Conservation (phyloP, 169 alveolate genomes). For the Babesia bovis region DNA sequence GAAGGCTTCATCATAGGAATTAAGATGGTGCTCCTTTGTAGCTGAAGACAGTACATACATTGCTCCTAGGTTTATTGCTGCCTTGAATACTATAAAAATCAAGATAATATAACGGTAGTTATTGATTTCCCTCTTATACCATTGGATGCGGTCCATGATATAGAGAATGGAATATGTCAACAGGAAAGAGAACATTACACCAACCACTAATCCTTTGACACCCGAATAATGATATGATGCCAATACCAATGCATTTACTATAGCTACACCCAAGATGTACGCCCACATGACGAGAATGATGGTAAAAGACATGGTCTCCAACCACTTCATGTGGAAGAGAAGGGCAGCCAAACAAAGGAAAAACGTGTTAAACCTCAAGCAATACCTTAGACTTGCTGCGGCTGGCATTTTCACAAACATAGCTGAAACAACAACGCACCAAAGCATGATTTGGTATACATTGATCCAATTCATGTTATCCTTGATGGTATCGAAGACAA, state of each 20-base stretch:
- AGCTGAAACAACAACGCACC: constrained; percentile 7
- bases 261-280: constrained; percentile 8
- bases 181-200: constrained; percentile 30
- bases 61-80: neutral
- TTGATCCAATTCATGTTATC: constrained; percentile 31
- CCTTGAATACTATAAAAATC: neutral
- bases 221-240: constrained; percentile 58
- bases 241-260: constrained; percentile 30
- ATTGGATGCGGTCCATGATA: neutral
- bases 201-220: constrained; percentile 26
- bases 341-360: constrained; percentile 3
- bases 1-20: constrained; percentile 13
- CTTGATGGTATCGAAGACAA: constrained; percentile 15
- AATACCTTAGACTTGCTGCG: constrained; percentile 30
- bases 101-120: constrained; percentile 5
- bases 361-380: constrained; percentile 31
- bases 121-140: neutral
- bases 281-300: constrained; percentile 32
- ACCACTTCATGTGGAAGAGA: constrained; percentile 5
- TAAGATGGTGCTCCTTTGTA: constrained; percentile 9
- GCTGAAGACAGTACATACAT: constrained; percentile 6
- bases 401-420: constrained; percentile 30
- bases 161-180: constrained; percentile 26
- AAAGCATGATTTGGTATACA: constrained; percentile 23
- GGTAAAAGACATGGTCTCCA: constrained; percentile 14